Conservation (phyloP, 805 yeast genomes). For the Suhomyces sp. region DNA sequence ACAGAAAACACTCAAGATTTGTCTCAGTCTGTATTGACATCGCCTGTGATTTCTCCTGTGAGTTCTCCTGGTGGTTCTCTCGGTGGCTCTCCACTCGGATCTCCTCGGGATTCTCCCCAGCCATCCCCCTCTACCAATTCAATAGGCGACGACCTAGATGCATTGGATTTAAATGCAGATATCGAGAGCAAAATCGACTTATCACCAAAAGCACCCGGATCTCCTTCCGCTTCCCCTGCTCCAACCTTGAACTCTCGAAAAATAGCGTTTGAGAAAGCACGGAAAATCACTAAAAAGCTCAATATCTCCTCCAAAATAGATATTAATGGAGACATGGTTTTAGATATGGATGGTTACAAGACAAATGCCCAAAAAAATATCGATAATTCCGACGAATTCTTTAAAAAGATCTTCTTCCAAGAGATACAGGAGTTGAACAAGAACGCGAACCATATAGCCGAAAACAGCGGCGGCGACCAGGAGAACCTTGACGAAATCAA, state of each 20-base stretch:
- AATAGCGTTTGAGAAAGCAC: conserved; percentile 58
- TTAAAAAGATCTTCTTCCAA: conserved; percentile 69
- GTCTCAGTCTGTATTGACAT: conserved; percentile 76
- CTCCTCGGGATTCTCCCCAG: conserved; percentile 5
- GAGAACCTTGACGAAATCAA: conserved; percentile 18
- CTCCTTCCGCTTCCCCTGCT: conserved; percentile 11
- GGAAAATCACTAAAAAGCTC: conserved; percentile 60
- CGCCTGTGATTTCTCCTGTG: conserved; percentile 74
- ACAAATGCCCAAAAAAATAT: conserved; percentile 72
- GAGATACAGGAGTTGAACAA: conserved; percentile 48
- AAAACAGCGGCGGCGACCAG: conserved; percentile 5
- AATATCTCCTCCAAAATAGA: conserved; percentile 88
- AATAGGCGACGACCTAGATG: conserved; percentile 26
- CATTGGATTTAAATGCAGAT: conserved; percentile 32
- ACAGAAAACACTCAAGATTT: conserved; percentile 57
- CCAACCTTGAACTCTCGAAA: not conserved
- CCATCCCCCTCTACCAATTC: not conserved
- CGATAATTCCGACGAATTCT: conserved; percentile 69
- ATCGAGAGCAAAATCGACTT: conserved; percentile 29
- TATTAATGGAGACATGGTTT: conserved; percentile 81
- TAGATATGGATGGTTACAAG: conserved; percentile 96
- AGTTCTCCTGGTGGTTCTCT: conserved; percentile 56
- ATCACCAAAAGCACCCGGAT: conserved; percentile 7
- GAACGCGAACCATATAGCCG: conserved; percentile 3
- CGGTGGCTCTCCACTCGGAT: conserved; percentile 5